Percentiles rank a stretch among this genome's conserved stretches.
These are phyloP conservation scores for Xylaria telfairii DNA, from an alignment of 495 filamentous ascomycete species.

Conservation along the genomic window DNA sequence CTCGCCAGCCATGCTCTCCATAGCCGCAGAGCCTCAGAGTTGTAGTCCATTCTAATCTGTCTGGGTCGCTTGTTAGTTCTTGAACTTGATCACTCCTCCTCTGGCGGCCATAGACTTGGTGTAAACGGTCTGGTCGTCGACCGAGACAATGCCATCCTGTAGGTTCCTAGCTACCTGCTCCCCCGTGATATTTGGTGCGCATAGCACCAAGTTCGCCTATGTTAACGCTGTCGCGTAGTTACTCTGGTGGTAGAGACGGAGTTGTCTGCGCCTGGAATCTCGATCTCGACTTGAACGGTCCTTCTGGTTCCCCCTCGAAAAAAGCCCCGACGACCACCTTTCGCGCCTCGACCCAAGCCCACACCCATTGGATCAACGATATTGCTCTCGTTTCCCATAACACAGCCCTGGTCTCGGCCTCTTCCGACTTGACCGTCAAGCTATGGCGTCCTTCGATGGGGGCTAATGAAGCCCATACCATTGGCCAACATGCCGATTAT, in stretches of 20 bases:
- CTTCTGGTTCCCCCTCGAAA: conserved; percentile 39
- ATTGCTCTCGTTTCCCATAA: conserved; percentile 85
- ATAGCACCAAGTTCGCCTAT: background rate
- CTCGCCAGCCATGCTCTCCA: background rate
- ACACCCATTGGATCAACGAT: conserved; percentile 99
- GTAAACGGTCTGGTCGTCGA: conserved; percentile 94
- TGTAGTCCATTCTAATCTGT: conserved; percentile 27
- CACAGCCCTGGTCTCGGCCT: conserved; percentile 86
- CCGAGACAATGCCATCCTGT: conserved; percentile 84
- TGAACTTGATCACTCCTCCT: conserved; percentile 87
- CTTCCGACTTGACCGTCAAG: conserved; percentile 93
- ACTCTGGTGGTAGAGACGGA: conserved; percentile 94
- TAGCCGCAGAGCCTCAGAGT: background rate
- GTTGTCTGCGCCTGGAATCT: conserved; percentile 96
- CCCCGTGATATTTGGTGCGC: conserved; percentile 1
- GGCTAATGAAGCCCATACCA: conserved; percentile 73
- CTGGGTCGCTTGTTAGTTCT: conserved; percentile 66
- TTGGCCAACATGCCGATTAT: conserved; percentile 94
- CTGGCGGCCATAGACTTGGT: conserved; percentile 85
- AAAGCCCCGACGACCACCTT: conserved; percentile 66
- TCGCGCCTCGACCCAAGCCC: conserved; percentile 90
- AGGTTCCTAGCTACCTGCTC: conserved; percentile 47
- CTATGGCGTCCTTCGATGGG: conserved; percentile 89
- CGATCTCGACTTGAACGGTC: conserved; percentile 60
- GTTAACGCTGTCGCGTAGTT: conserved; percentile 59